Base-by-base conservation (phyloP, 768 basidiomycete genomes). In the Hygrocybe coccinea region DNA sequence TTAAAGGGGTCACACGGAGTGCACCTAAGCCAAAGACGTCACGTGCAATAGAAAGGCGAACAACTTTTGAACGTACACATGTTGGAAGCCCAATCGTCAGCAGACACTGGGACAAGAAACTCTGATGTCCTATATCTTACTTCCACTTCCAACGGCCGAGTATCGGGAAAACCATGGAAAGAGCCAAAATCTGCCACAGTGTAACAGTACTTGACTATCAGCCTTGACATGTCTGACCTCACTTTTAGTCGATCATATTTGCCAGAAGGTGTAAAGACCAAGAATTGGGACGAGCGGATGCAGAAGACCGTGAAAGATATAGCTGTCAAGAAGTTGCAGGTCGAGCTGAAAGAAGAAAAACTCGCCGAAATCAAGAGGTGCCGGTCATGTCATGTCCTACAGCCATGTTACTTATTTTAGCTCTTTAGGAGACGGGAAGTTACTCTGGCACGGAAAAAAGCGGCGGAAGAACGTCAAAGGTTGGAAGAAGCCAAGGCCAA, bases 341-440 rank as follows among this genome's bases (percentile, higher is more conserved):
- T 68, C 9, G 89, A 90, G 59, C 77, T 92, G 60, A 86, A 81
- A 65, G 84, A 87, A 45, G 90, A 91, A 67, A 91, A 89, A 62
- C 72, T 78, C 61, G 79, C 83, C 3, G 89, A 90, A 62, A 71
- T 77, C 46, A 73, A 77, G 58, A 76, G 85, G 89, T 84, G 57
- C 54, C 70, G 65, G 52, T 46, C 38, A 49, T 36, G 33, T 6
- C 44, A 25, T 15, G 22, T 34, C 14, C 21, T 35, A 46, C n/a
- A 33, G n/a, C 21, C 17, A 34, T 46, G 39, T 39, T 33, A 38
- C 9, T 17, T 19, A n/a, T 6, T 33, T 49, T 49, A 29, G 34
- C 43, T 60, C 57, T 25, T 59, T 50, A 89, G 89, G 56, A 79
- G 86, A 58, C 75, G 79, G 61, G 82, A 86, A 61, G 78, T 87